phyloP scores from a whole-genome alignment of 352 stramenopile genomes.

The Pythium sukuiense region DNA sequence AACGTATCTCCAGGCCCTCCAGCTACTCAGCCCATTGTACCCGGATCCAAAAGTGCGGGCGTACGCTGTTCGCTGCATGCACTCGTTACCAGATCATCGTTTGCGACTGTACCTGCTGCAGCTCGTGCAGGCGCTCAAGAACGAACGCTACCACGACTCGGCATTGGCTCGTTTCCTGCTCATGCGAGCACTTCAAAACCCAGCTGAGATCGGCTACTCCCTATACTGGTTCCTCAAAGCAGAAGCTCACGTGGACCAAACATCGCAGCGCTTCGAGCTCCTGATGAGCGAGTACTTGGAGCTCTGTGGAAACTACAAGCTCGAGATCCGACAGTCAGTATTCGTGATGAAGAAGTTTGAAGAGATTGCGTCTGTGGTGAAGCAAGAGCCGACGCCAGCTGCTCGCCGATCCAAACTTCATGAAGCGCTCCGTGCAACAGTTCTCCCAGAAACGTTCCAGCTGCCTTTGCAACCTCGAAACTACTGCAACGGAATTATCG shows the following conservation, averaged over 20 bases:
- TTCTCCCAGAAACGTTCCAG: slow-evolving; percentile 86
- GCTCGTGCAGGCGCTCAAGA: slow-evolving; percentile 84
- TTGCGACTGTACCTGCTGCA: slow-evolving; percentile 87
- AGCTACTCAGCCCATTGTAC: slow-evolving; percentile 83
- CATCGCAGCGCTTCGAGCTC: slow-evolving; percentile 61
- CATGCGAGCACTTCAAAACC: slow-evolving; percentile 72
- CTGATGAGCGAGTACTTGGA: slow-evolving; percentile 83
- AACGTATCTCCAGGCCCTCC: slow-evolving; percentile 83
- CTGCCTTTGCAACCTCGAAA: slow-evolving; percentile 85
- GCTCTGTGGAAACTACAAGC: slow-evolving; percentile 85
- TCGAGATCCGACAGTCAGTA: slow-evolving; percentile 89
- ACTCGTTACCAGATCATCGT: slow-evolving; percentile 83
- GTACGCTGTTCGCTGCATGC: slow-evolving; percentile 90
- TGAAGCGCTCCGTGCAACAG: slow-evolving; percentile 43
- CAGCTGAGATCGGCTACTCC: slow-evolving; percentile 76
- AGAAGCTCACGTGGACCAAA: slow-evolving; percentile 66
- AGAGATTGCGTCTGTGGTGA: slow-evolving; percentile 65
- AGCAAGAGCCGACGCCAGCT: slow-evolving; percentile 40
- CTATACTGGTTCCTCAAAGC: slow-evolving; percentile 84
- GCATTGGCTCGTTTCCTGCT: slow-evolving; percentile 76
- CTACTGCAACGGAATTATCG: slow-evolving; percentile 75
- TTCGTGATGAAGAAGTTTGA: slow-evolving; percentile 93
- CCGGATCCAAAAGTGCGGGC: slow-evolving; percentile 92
- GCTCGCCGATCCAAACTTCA: slow-evolving; percentile 58
- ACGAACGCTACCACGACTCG: slow-evolving; percentile 83